Percentiles rank a stretch among this genome's conserved stretches.
Evolutionary conservation across 169 alveolate species (phyloP).

Genomic region (Eimeria brunetti): DNA sequence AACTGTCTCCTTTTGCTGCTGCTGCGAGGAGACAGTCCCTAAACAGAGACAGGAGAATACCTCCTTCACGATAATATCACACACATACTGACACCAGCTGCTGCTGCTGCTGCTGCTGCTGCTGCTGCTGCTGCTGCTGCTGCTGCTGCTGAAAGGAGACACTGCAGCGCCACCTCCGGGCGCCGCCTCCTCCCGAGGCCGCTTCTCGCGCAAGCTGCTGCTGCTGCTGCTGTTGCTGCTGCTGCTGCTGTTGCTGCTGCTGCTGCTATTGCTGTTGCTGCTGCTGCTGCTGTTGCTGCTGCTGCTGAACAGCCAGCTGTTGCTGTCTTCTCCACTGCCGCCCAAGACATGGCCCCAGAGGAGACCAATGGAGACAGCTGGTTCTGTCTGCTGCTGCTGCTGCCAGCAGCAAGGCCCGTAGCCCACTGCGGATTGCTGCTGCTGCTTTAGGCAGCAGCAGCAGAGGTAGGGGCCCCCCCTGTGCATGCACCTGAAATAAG

Average conservation of each 20-base stretch:
- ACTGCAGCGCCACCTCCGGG: not conserved
- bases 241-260: not conserved
- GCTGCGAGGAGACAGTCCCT: not conserved
- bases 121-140: not conserved
- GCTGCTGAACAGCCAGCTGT: not conserved
- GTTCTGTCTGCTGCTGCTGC: constrained; percentile 31
- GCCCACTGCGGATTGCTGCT: constrained; percentile 5
- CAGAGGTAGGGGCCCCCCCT: constrained; percentile 29
- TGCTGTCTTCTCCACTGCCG: not conserved
- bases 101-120: constrained; percentile 25
- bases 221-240: constrained; percentile 51
- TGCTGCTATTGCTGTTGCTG: not conserved
- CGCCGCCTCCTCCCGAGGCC: not conserved
- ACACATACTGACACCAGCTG: not conserved
- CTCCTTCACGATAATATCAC: not conserved
- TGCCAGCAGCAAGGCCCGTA: constrained; percentile 31
- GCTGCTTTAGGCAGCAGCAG: constrained; percentile 35
- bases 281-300: constrained; percentile 19
- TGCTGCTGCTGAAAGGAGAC: not conserved
- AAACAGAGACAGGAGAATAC: not conserved
- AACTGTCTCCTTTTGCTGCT: constrained; percentile 11
- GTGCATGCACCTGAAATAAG: not conserved
- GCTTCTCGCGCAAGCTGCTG: constrained; percentile 4
- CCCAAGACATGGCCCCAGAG: constrained; percentile 9
- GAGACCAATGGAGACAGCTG: constrained; percentile 1